Evolutionary conservation across 768 basidiomycete species (phyloP).

Genomic region (Lactarius evosmus): DNA sequence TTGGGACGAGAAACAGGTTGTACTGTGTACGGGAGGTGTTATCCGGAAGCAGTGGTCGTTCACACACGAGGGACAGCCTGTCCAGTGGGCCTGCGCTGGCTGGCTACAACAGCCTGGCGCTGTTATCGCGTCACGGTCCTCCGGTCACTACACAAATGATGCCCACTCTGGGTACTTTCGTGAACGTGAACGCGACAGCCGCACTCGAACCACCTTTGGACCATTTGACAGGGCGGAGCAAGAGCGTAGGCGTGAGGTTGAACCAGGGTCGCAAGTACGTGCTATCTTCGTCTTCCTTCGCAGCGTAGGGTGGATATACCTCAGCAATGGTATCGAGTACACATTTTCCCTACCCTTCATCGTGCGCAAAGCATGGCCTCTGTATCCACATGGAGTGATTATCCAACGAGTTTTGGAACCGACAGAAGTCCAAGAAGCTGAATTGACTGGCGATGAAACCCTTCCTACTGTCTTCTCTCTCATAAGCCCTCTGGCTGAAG

Average conservation of each 20-base stretch:
- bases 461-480: constrained; percentile 82
- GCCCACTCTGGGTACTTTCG: constrained; percentile 30
- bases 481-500: constrained; percentile 72
- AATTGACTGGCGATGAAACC: constrained; percentile 58
- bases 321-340: constrained; percentile 68
- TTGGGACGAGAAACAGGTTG: constrained; percentile 64
- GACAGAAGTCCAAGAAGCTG: constrained; percentile 62
- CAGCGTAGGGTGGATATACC: constrained; percentile 66
- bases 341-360: constrained; percentile 80
- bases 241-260: constrained; percentile 40
- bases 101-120: constrained; percentile 54
- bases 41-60: constrained; percentile 75
- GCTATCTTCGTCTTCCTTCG: constrained; percentile 78
- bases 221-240: constrained; percentile 38
- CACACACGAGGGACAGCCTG: constrained; percentile 61
- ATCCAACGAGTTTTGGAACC: constrained; percentile 71
- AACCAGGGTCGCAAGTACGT: constrained; percentile 43
- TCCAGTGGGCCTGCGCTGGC: constrained; percentile 81
- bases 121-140: constrained; percentile 31
- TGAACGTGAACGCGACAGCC: constrained; percentile 30
- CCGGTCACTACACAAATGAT: constrained; percentile 34
- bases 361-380: constrained; percentile 73
- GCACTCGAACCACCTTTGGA: constrained; percentile 38
- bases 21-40: constrained; percentile 64
- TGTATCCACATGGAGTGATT: constrained; percentile 74